Evolutionary conservation across 78 protist genomes (phyloP).

Genomic region (Polysphondylium violaceum): DNA sequence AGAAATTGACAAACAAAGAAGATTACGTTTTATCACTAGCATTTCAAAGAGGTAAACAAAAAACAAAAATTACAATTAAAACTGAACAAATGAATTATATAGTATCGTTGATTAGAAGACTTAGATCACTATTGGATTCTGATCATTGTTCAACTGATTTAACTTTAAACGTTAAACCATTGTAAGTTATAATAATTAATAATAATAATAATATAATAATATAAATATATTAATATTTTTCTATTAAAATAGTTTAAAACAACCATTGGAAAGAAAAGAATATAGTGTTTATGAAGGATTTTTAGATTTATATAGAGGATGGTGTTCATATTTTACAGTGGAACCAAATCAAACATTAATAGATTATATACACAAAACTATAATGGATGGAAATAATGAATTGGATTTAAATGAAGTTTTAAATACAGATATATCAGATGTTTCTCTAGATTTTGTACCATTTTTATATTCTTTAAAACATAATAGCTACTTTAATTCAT

Average conservation of each 20-base stretch:
- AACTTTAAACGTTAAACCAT: constrained; percentile 6
- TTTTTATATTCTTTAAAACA: constrained; percentile 27
- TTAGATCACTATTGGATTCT: constrained; percentile 12
- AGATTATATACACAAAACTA: neutral
- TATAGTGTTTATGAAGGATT: constrained; percentile 7
- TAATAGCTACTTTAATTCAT: constrained; percentile 10
- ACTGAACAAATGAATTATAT: constrained; percentile 38
- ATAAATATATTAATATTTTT: neutral
- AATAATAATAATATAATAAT: neutral
- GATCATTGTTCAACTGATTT: constrained; percentile 59
- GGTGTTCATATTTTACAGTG: constrained; percentile 41
- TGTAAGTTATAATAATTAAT: constrained; percentile 3
- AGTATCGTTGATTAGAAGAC: constrained; percentile 32
- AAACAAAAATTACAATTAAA: constrained; percentile 40
- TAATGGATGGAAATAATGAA: constrained; percentile 12
- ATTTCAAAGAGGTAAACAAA: constrained; percentile 68
- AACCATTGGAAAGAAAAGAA: constrained; percentile 31
- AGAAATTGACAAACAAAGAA: constrained; percentile 34
- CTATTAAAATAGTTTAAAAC: constrained; percentile 2
- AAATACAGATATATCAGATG: constrained; percentile 28
- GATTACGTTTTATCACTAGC: constrained; percentile 39
- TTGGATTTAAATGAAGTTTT: constrained; percentile 40
- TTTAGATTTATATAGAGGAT: constrained; percentile 52
- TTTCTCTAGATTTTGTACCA: constrained; percentile 32
- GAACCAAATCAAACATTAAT: constrained; percentile 13